phyloP scores from a whole-genome alignment of 75 land plant genomes.

The Pinus tabuliformis region DNA sequence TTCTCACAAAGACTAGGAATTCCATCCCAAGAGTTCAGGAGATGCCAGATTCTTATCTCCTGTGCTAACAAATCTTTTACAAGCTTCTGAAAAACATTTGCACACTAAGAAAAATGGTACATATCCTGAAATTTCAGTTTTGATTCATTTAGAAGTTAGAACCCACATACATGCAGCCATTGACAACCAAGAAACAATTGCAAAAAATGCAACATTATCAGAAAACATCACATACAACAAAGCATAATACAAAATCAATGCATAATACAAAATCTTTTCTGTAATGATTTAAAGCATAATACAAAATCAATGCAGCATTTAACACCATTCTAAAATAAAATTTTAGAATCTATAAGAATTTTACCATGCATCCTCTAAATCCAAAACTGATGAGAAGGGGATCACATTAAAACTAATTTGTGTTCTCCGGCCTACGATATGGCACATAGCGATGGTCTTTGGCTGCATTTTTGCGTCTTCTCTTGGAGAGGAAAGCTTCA shows the following conservation, averaged over 20 bases:
- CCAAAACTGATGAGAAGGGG: neutral
- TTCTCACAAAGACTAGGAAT: neutral
- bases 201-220: no score
- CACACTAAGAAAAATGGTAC: no score
- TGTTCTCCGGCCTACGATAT: constrained; percentile 53
- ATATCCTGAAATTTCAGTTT: no score
- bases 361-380: neutral
- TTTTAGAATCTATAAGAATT: neutral
- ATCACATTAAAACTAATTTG: neutral
- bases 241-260: neutral
- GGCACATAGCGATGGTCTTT: constrained; percentile 93
- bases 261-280: no score
- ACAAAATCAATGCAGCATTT: neutral
- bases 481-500: constrained; percentile 73
- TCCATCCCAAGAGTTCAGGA: neutral
- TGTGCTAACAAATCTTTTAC: no score
- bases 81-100: no score
- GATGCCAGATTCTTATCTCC: neutral
- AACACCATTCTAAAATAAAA: constrained; percentile 4
- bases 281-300: neutral
- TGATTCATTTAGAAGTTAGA: no score
- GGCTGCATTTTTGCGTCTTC: constrained; percentile 77
- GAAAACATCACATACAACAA: neutral
- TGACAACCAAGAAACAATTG: no score
- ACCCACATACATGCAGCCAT: no score